phyloP scores from a whole-genome alignment of 768 basidiomycete genomes.

The Lactifluus echinatus region DNA sequence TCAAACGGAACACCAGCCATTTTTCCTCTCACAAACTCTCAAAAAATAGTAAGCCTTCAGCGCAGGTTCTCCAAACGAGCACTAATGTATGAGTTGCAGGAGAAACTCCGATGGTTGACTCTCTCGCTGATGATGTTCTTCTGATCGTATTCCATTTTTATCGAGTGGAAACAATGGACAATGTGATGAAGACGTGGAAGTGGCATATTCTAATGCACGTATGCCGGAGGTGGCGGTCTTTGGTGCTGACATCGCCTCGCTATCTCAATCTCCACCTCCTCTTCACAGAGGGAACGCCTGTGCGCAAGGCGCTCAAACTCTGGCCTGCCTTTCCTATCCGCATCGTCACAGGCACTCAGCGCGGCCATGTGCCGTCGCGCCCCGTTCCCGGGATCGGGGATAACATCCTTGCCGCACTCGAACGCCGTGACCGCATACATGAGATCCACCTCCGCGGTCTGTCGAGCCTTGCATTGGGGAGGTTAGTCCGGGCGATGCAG shows the following conservation, averaged over 20 bases:
- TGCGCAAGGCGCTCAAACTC: neutral
- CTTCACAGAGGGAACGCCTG: neutral
- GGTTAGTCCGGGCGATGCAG: neutral
- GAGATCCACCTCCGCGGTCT: neutral
- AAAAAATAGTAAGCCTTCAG: too few species aligned
- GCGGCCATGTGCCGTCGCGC: too few species aligned
- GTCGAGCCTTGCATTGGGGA: neutral
- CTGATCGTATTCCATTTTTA: neutral
- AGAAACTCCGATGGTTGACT: too few species aligned
- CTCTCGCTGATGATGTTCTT: neutral
- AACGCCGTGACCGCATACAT: neutral
- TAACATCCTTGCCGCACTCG: neutral
- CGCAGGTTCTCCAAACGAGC: too few species aligned
- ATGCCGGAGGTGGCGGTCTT: neutral
- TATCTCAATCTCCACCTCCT: neutral
- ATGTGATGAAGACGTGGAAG: neutral
- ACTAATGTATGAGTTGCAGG: too few species aligned
- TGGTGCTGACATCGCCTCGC: neutral
- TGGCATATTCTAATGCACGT: neutral
- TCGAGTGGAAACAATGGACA: neutral
- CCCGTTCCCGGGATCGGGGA: too few species aligned
- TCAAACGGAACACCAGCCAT: too few species aligned
- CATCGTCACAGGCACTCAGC: too few species aligned
- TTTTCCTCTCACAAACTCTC: too few species aligned
- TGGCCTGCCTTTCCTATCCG: slow-evolving; percentile 1